These are phyloP conservation scores for Lasiodiplodia citricola DNA, from an alignment of 2,329 filamentous ascomycete genomes.

Conservation along the genomic window DNA sequence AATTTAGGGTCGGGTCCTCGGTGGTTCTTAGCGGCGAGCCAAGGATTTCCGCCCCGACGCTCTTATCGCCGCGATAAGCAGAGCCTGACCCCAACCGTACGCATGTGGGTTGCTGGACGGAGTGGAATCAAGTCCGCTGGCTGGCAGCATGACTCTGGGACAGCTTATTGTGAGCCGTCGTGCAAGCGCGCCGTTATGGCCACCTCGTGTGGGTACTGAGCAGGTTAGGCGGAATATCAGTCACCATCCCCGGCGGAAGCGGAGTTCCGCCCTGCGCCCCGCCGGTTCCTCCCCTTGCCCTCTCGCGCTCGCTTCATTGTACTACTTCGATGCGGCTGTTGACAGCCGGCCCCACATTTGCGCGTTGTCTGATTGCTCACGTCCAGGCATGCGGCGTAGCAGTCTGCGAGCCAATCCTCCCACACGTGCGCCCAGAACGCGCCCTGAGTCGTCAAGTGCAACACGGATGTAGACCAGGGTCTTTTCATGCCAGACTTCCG, in stretches of 20 bases:
- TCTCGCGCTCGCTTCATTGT: not conserved
- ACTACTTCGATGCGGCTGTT: not conserved
- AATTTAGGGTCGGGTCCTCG: slow-evolving; percentile 20
- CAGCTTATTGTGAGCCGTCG: too few relatives aligned
- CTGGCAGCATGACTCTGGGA: too few relatives aligned
- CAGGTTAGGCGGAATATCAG: not conserved
- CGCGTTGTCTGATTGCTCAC: not conserved
- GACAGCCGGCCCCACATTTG: not conserved
- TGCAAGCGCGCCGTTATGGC: too few relatives aligned
- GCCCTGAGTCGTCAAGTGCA: slow-evolving; percentile 4
- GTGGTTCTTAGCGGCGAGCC: not conserved
- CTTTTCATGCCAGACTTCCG: not conserved
- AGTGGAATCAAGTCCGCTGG: too few relatives aligned
- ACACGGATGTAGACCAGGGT: not conserved
- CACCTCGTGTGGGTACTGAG: too few relatives aligned
- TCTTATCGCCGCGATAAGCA: not conserved
- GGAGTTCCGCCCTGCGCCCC: not conserved
- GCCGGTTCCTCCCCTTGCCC: not conserved
- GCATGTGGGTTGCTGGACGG: too few relatives aligned
- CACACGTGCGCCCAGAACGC: not conserved
- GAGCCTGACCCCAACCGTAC: not conserved
- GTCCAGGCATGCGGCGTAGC: not conserved
- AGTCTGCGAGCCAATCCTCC: not conserved
- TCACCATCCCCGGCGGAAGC: not conserved
- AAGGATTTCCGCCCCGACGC: slow-evolving; percentile 5